Evolutionary conservation across 2,329 filamentous ascomycete species (phyloP), one percentile per base, ranked within the genome.

Genomic region (Phoma sp.): DNA sequence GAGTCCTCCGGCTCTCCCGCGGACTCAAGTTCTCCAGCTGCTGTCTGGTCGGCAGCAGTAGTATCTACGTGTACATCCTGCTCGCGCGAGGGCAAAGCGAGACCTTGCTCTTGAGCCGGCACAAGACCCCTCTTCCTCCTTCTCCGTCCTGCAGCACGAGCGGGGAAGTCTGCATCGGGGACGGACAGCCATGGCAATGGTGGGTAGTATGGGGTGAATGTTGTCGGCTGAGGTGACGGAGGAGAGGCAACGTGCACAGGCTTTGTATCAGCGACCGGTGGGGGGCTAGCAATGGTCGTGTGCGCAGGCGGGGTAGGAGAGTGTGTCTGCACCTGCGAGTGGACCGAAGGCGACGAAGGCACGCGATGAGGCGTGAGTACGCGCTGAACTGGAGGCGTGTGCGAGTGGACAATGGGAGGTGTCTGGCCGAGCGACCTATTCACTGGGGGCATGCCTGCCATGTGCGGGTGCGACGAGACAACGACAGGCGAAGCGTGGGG

Each of bases 171-270:
- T 29, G 73, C 73, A 18, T 82, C 80, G 13, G 82, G 78, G 25
- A 82, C 78, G 10, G 84, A 87, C 30, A 84, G 78, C 85, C 85
- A 87, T 9, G 85, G 85, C 18, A 87, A 73, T 10, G 78, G 75
- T 54, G 83, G 79, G 56, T 78, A 77, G 66, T 79, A 85, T 2
- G 80, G 80, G 66, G 76, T 78, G 46, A 64, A 64, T 7, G 62
- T 59, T 7, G 66, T 58, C 23, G 64, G 64, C 39, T 67, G 66
- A 13, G 66, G 63, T 4, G 52, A 55, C n/a, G 63, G n/a, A 8
- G 40, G 58, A 13, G 59, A 55, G 24, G 54, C 52, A 8, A 61
- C 41, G 14, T 55, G 57, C 9, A 40, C 48, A n/a, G 62, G 53
- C 57, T 65, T 62, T 27, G 59, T 49, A 38, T 65, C 65, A 36